A percentile compares a stretch with the other conserved stretches of the same genome.
Conservation (phyloP, 441 rosid species). For the Croton laevigatus region DNA sequence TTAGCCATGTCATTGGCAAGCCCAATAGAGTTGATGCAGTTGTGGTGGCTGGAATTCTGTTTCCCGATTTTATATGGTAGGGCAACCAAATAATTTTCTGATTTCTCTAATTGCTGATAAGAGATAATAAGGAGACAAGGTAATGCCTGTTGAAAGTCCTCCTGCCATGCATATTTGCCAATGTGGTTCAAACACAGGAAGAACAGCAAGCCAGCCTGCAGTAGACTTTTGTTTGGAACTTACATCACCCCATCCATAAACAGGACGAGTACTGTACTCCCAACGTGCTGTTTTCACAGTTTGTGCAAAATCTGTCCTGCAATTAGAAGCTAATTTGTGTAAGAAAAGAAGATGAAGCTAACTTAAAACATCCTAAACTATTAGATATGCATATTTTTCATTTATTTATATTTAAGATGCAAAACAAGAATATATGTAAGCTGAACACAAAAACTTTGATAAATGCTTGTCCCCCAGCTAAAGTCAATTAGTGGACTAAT, state of each 20-base stretch:
- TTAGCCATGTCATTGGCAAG: background rate
- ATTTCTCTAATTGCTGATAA: background rate
- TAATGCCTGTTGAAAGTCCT: conserved; percentile 90
- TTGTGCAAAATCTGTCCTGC: conserved; percentile 64
- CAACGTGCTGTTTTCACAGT: conserved; percentile 83
- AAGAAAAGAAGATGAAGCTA: background rate
- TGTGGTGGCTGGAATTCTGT: too few species aligned
- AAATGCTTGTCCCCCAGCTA: background rate
- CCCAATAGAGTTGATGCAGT: background rate
- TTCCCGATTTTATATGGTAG: background rate
- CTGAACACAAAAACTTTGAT: background rate
- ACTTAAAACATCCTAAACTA: background rate
- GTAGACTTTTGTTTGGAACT: conserved; percentile 80
- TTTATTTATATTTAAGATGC: background rate
- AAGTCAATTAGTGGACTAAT: background rate
- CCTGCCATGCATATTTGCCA: conserved; percentile 99
- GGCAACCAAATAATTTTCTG: background rate
- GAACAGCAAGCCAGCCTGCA: conserved; percentile 98
- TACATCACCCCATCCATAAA: conserved; percentile 95
- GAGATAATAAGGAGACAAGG: conserved; percentile 24
- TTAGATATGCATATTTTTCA: background rate
- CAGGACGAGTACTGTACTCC: conserved; percentile 92
- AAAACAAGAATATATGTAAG: background rate
- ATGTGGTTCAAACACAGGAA: conserved; percentile 93
- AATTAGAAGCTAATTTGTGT: conserved; percentile 27